Conservation (phyloP, 2,329 filamentous ascomycete species). For the Purpureocillium lavendulum region DNA sequence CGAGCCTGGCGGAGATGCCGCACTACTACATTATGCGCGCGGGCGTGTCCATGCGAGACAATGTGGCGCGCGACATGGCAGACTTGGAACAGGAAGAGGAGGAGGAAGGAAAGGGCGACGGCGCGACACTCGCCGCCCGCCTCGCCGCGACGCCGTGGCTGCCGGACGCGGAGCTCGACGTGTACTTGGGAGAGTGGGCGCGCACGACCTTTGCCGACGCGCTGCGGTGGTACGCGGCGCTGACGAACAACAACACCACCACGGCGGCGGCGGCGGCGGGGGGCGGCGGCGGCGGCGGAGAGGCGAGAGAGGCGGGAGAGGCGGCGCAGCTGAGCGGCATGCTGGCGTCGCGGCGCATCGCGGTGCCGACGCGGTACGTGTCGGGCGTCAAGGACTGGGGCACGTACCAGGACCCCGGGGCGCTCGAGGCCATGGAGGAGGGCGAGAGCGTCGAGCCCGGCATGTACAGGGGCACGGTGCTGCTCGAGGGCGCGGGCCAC, state of each 20-base stretch:
- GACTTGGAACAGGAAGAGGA: too few species aligned
- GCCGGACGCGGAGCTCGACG: constrained; percentile 33
- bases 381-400: constrained; percentile 58
- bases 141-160: too few species aligned
- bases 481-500: constrained; percentile 56
- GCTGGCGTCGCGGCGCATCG: constrained; percentile 31
- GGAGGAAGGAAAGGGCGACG: too few species aligned
- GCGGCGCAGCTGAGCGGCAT: too few species aligned
- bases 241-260: constrained; percentile 40
- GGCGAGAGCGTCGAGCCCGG: constrained; percentile 31
- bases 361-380: constrained; percentile 54
- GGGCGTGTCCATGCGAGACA: constrained; percentile 48
- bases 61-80: constrained; percentile 26
- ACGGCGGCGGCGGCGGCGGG: too few species aligned
- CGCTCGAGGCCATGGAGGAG: constrained; percentile 34
- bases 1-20: constrained; percentile 51
- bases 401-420: constrained; percentile 58
- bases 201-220: constrained; percentile 58
- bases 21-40: constrained; percentile 61
- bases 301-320: too few species aligned
- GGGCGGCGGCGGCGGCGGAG: too few species aligned
- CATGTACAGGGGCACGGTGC: constrained; percentile 41
- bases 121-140: too few species aligned
- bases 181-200: constrained; percentile 53
- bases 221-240: constrained; percentile 59